phyloP scores from a whole-genome alignment of 805 yeast species.

The Lachancea meyersii region DNA sequence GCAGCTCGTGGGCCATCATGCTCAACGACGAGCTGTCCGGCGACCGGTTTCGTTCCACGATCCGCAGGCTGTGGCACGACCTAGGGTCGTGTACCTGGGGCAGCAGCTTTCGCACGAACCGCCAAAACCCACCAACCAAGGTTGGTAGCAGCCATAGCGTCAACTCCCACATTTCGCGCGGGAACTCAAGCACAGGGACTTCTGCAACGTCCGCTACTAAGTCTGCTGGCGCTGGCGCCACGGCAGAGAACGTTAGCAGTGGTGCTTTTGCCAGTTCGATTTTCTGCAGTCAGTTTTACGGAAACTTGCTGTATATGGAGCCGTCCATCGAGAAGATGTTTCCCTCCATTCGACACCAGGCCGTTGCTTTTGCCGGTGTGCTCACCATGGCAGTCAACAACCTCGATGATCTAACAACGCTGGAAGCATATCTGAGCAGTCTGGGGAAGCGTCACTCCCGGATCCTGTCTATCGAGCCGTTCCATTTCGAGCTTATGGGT shows the following conservation, averaged over 20 bases:
- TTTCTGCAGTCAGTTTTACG: constrained; percentile 72
- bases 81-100: constrained; percentile 1
- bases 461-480: constrained; percentile 64
- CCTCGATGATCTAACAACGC: constrained; percentile 49
- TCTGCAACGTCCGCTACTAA: too few species aligned
- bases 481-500: constrained; percentile 67
- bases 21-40: constrained; percentile 16
- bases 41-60: constrained; percentile 2
- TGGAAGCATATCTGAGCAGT: constrained; percentile 54
- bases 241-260: not conserved
- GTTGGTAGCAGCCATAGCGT: not conserved
- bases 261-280: constrained; percentile 39
- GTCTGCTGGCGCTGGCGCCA: too few species aligned
- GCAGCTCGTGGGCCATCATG: constrained; percentile 37
- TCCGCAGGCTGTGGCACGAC: constrained; percentile 2
- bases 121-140: not conserved
- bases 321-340: constrained; percentile 57
- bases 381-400: constrained; percentile 59
- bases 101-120: not conserved
- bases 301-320: constrained; percentile 56
- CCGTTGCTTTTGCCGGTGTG: constrained; percentile 74
- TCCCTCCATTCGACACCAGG: constrained; percentile 74
- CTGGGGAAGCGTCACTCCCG: constrained; percentile 73
- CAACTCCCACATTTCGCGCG: not conserved
- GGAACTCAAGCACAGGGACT: not conserved